phyloP scores from a whole-genome alignment of 2,329 filamentous ascomycete genomes.

The Aspergillus pseudoglaucus region DNA sequence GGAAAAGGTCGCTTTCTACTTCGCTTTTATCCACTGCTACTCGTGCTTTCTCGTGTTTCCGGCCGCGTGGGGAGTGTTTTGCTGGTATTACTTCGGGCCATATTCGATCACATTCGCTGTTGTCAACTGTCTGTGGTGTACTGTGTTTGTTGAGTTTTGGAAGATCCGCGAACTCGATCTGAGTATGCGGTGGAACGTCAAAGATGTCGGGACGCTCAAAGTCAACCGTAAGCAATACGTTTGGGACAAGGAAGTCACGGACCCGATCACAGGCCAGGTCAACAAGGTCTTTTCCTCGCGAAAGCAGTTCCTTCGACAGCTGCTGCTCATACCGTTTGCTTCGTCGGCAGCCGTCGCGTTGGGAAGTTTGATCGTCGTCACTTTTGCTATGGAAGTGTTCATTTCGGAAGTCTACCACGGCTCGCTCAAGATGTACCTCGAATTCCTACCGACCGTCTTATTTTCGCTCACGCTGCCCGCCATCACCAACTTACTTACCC shows the following conservation, averaged over 20 bases:
- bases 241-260: constrained; percentile 68
- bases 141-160: constrained; percentile 92
- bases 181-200: constrained; percentile 80
- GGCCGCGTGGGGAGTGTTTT: constrained; percentile 66
- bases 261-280: constrained; percentile 75
- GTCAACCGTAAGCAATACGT: constrained; percentile 69
- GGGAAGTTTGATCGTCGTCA: constrained; percentile 74
- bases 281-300: constrained; percentile 68
- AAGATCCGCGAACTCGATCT: constrained; percentile 87
- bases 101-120: constrained; percentile 79
- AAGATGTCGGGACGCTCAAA: constrained; percentile 75
- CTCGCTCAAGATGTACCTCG: constrained; percentile 74
- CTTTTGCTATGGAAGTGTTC: constrained; percentile 92
- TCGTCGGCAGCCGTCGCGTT: constrained; percentile 64
- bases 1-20: constrained; percentile 88
- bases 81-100: constrained; percentile 75
- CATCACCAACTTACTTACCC: constrained; percentile 67
- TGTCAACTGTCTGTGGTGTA: constrained; percentile 75
- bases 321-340: constrained; percentile 80
- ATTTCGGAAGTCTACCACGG: constrained; percentile 90
- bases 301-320: constrained; percentile 68
- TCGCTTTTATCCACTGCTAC: constrained; percentile 87
- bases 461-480: constrained; percentile 76
- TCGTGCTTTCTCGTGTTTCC: constrained; percentile 80
- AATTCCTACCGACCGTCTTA: constrained; percentile 81